Conservation (phyloP, 2,329 filamentous ascomycete species). For the Dryadomyces sulphureus region DNA sequence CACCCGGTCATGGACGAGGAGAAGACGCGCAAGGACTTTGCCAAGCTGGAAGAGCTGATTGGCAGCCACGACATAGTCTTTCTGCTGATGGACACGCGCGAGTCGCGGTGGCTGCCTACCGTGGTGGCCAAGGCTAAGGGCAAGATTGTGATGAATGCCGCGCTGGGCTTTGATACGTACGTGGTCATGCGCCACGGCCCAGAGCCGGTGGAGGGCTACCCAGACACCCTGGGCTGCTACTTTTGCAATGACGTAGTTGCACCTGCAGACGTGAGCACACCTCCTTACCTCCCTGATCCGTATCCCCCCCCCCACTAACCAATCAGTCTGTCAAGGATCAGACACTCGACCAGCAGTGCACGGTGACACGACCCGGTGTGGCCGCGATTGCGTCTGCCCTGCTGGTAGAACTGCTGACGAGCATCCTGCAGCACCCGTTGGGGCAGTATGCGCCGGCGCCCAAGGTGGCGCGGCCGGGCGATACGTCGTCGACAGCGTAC, state of each 20-base stretch:
- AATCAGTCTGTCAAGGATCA: conserved; percentile 77
- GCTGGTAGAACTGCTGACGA: conserved; percentile 79
- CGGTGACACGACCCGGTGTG: conserved; percentile 84
- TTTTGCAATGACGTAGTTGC: conserved; percentile 98
- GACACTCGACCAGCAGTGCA: conserved; percentile 95
- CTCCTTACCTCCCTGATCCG: conserved; percentile 12
- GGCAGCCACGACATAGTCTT: conserved; percentile 84
- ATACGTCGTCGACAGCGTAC: conserved; percentile 24
- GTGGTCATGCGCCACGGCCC: conserved; percentile 94
- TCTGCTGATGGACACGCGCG: conserved; percentile 90
- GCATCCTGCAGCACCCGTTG: conserved; percentile 72
- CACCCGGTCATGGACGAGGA: conserved; percentile 67
- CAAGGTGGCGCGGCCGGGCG: conserved; percentile 16
- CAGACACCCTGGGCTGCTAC: conserved; percentile 74
- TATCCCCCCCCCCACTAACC: background rate
- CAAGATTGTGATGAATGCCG: conserved; percentile 95
- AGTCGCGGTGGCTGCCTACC: conserved; percentile 89
- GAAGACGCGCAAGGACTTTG: conserved; percentile 58
- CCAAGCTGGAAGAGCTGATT: conserved; percentile 59
- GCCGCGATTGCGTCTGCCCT: conserved; percentile 85
- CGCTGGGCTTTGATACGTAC: conserved; percentile 89
- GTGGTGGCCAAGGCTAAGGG: conserved; percentile 86
- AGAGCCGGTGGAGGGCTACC: conserved; percentile 36
- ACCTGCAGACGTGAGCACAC: conserved; percentile 79
- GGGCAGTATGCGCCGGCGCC: conserved; percentile 49